Conservation (phyloP, 2,329 filamentous ascomycete species). For the Ampelomyces quisqualis region DNA sequence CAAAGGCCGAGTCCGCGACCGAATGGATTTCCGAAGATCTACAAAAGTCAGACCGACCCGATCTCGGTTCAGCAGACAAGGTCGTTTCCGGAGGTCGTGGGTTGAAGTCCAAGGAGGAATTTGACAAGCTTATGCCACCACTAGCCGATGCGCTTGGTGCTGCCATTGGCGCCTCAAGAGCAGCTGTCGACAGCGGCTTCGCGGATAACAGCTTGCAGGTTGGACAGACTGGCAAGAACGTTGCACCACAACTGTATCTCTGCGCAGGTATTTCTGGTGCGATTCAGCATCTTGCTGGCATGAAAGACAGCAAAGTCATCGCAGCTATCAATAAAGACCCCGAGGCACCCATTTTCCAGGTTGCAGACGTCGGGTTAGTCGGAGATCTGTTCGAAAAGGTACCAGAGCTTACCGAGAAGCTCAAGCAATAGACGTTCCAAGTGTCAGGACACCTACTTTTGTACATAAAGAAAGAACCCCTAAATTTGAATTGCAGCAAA, state of each 20-base stretch:
- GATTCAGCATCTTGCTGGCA: constrained; percentile 96
- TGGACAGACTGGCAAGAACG: constrained; percentile 97
- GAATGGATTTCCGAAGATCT: constrained; percentile 96
- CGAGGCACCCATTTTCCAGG: constrained; percentile 97
- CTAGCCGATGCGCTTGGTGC: constrained; percentile 90
- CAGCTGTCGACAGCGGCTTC: constrained; percentile 94
- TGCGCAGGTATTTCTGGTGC: constrained; percentile 95
- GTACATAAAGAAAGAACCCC: constrained; percentile 1
- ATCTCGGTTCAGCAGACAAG: constrained; percentile 82
- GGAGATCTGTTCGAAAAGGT: constrained; percentile 95
- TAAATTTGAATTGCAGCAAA: too few species aligned
- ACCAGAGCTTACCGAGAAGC: constrained; percentile 92
- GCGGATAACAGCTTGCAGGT: constrained; percentile 98
- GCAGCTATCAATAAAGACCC: constrained; percentile 97
- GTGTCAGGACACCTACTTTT: neutral
- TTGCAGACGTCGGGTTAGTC: constrained; percentile 93
- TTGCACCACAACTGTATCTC: constrained; percentile 92
- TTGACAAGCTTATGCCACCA: constrained; percentile 88
- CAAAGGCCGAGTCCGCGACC: constrained; percentile 69
- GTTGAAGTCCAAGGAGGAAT: constrained; percentile 96
- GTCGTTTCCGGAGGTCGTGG: constrained; percentile 94
- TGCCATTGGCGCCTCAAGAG: constrained; percentile 92
- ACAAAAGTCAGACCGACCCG: constrained; percentile 88
- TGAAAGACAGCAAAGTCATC: constrained; percentile 99
- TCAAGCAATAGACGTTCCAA: constrained; percentile 57